Evolutionary conservation across 441 rosid genomes (phyloP).

Genomic region (Erodium trifolium): DNA sequence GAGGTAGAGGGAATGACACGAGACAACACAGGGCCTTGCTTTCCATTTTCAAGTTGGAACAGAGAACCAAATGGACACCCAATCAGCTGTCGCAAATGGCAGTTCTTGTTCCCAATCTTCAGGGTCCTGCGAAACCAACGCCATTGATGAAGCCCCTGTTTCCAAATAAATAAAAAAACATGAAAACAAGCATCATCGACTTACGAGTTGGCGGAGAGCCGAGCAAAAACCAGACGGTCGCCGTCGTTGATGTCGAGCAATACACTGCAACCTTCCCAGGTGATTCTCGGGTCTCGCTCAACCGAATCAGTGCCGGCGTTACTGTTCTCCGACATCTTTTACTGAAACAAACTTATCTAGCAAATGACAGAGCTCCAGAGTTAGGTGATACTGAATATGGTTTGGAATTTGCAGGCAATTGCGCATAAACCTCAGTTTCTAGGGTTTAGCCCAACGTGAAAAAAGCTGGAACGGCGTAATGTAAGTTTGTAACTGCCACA

Average conservation of each 20-base stretch:
- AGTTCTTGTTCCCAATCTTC: slow-evolving; percentile 62
- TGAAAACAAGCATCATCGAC: slow-evolving; percentile 14
- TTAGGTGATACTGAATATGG: neutral
- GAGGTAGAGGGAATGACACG: neutral
- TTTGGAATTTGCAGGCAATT: neutral
- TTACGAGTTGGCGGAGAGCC: slow-evolving; percentile 35
- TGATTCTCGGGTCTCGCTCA: slow-evolving; percentile 39
- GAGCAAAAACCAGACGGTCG: too few relatives aligned
- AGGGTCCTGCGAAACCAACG: slow-evolving; percentile 16
- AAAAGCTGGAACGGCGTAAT: too few relatives aligned
- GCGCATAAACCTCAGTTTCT: neutral
- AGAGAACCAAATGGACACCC: too few relatives aligned
- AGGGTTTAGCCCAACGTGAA: neutral
- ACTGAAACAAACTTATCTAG: neutral
- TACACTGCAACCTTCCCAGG: slow-evolving; percentile 87
- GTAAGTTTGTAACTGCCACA: too few relatives aligned
- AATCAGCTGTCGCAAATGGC: slow-evolving; percentile 32
- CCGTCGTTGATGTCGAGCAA: too few relatives aligned
- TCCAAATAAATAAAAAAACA: neutral
- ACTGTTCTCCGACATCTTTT: neutral
- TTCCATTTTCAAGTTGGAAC: too few relatives aligned
- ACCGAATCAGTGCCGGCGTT: neutral
- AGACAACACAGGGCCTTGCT: too few relatives aligned
- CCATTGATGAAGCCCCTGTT: neutral
- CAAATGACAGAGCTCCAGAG: neutral